Evolutionary conservation across 768 basidiomycete genomes (phyloP).

Genomic region (Strobilomyces confusus): DNA sequence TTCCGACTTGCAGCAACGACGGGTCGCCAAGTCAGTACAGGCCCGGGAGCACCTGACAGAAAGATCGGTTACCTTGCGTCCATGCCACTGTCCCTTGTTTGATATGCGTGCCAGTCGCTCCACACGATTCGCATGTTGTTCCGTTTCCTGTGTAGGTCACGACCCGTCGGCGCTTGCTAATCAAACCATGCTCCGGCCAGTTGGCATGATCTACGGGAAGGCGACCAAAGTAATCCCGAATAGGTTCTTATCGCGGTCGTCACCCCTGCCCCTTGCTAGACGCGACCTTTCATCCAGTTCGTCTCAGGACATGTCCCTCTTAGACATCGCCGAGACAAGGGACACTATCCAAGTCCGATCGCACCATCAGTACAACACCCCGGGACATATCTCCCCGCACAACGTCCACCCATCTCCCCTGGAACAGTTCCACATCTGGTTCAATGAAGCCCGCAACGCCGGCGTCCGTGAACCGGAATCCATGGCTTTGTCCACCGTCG

Average conservation of each 20-base stretch:
- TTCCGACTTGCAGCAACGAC: not conserved
- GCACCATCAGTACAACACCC: conserved; percentile 72
- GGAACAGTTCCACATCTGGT: conserved; percentile 85
- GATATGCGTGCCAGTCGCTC: too few relatives aligned
- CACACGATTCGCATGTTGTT: too few relatives aligned
- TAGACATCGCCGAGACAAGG: conserved; percentile 40
- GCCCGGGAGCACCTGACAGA: not conserved
- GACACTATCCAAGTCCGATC: conserved; percentile 65
- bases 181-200: not conserved
- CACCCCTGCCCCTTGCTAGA: not conserved
- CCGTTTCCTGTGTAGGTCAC: not conserved
- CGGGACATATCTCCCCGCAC: conserved; percentile 61
- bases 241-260: conserved; percentile 12
- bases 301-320: conserved; percentile 16
- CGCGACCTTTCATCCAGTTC: not conserved
- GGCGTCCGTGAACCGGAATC: conserved; percentile 88
- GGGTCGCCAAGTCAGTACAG: not conserved
- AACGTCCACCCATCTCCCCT: conserved; percentile 66
- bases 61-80: not conserved
- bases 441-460: conserved; percentile 55
- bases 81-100: not conserved
- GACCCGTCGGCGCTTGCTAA: not conserved
- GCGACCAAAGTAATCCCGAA: not conserved
- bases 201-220: conserved; percentile 5
- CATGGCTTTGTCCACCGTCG: conserved; percentile 76